Evolutionary conservation across 2,329 filamentous ascomycete genomes (phyloP).

Genomic region (Phaeosphaeriaceae sp.): DNA sequence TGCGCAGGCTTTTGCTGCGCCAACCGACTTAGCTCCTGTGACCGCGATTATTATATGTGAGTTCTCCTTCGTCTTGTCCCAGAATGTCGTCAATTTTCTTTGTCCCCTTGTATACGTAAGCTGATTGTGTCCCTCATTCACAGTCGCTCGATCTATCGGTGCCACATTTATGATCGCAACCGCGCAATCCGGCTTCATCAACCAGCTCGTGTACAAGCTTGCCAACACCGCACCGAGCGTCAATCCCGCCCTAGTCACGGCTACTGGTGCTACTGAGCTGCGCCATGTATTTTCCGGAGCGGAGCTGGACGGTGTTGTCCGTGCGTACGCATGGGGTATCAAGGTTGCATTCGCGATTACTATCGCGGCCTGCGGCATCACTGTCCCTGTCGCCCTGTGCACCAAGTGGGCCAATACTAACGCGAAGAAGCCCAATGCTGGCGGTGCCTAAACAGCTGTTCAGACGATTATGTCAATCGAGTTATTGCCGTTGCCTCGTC

Average conservation of each 20-base stretch:
- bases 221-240: constrained; percentile 37
- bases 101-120: constrained; percentile 1
- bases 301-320: constrained; percentile 7
- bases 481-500: constrained; percentile 6
- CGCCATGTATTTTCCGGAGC: constrained; percentile 19
- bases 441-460: neutral
- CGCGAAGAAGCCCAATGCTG: constrained; percentile 2
- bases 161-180: constrained; percentile 50
- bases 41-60: constrained; percentile 44
- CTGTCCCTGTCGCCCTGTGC: constrained; percentile 25
- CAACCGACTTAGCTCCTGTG: constrained; percentile 43
- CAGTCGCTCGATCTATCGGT: constrained; percentile 49
- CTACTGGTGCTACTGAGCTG: constrained; percentile 51
- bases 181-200: constrained; percentile 50
- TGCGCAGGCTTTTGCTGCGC: constrained; percentile 43
- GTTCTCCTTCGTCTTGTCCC: neutral
- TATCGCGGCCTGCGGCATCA: constrained; percentile 27
- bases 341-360: constrained; percentile 15
- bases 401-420: constrained; percentile 16
- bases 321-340: constrained; percentile 13
- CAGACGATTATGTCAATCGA: constrained; percentile 5
- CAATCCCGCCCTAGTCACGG: constrained; percentile 32
- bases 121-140: constrained; percentile 4
- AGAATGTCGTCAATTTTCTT: constrained; percentile 6
- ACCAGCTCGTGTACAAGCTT: constrained; percentile 42